Evolutionary conservation across 768 basidiomycete species (phyloP).

Genomic region (Hydnomerulius pinastri): DNA sequence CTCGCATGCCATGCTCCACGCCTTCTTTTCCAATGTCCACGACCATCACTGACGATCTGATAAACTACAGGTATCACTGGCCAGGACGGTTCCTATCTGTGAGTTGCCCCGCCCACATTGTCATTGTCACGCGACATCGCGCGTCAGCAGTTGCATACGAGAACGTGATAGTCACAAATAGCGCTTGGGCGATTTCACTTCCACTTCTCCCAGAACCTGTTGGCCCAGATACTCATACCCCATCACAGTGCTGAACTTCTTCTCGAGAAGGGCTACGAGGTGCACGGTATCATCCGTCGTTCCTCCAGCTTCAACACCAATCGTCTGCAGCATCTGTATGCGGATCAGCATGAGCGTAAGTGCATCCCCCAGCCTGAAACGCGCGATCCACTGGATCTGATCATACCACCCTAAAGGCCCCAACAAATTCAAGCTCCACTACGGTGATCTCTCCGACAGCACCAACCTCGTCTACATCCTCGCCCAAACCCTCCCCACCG

Average conservation of each 20-base stretch:
- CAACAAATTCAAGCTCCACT: conserved; percentile 81
- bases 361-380: conserved; percentile 5
- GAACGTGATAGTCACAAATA: no score
- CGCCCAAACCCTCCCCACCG: conserved; percentile 90
- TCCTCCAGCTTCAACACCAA: conserved; percentile 99
- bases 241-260: conserved; percentile 73
- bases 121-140: background rate
- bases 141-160: background rate
- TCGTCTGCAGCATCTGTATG: conserved; percentile 90
- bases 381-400: background rate
- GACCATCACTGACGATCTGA: conserved; percentile 6
- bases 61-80: conserved; percentile 80
- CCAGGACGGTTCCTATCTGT: conserved; percentile 96
- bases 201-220: background rate
- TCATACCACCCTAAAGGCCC: conserved; percentile 45
- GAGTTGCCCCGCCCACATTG: conserved; percentile 32
- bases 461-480: conserved; percentile 98
- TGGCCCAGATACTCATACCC: conserved; percentile 4
- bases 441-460: conserved; percentile 93
- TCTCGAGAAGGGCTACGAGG: conserved; percentile 85
- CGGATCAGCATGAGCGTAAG: conserved; percentile 90
- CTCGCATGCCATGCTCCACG: background rate
- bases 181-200: no score
- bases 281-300: conserved; percentile 94
- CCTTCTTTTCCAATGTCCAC: background rate